Evolutionary conservation across 2,329 filamentous ascomycete genomes (phyloP).

Genomic region (Aspergillus tanneri): DNA sequence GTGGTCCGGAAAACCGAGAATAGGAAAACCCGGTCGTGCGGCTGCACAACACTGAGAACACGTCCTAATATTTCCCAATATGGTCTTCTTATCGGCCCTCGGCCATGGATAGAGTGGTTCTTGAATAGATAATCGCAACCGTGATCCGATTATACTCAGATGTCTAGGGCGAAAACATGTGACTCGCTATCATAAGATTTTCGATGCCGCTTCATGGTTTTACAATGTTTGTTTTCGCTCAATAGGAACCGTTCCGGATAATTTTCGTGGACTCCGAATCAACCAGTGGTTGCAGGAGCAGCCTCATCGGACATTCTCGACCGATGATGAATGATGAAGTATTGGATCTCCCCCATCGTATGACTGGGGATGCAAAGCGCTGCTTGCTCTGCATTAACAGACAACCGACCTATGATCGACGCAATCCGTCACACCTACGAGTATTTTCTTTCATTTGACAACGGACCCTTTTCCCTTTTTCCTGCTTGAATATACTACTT

Average conservation of each 20-base stretch:
- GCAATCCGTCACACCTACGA: constrained; percentile 13
- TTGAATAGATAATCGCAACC: too few species aligned
- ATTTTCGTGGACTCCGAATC: constrained; percentile 24
- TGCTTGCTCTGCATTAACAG: constrained; percentile 5
- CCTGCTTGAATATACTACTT: constrained; percentile 12
- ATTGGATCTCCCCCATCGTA: constrained; percentile 25
- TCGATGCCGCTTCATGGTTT: not conserved
- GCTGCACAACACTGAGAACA: too few species aligned
- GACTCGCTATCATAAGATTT: too few species aligned
- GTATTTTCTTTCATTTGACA: constrained; percentile 17
- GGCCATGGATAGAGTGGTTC: too few species aligned
- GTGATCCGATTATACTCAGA: too few species aligned
- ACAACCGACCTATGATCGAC: constrained; percentile 17
- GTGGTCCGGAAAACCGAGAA: too few species aligned
- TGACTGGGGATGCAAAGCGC: constrained; percentile 12
- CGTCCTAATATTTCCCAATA: too few species aligned
- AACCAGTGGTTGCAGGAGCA: constrained; percentile 12
- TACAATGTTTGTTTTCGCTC: not conserved
- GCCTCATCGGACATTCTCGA: constrained; percentile 10
- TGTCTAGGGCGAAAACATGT: too few species aligned
- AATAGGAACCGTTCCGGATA: constrained; percentile 19
- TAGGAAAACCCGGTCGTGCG: too few species aligned
- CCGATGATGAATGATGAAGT: constrained; percentile 23
- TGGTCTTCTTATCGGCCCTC: too few species aligned
- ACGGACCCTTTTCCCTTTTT: constrained; percentile 2